Evolutionary conservation across 2,329 filamentous ascomycete genomes (phyloP), one percentile per base, ranked within the genome.

Genomic region (Cercospora berteroae): DNA sequence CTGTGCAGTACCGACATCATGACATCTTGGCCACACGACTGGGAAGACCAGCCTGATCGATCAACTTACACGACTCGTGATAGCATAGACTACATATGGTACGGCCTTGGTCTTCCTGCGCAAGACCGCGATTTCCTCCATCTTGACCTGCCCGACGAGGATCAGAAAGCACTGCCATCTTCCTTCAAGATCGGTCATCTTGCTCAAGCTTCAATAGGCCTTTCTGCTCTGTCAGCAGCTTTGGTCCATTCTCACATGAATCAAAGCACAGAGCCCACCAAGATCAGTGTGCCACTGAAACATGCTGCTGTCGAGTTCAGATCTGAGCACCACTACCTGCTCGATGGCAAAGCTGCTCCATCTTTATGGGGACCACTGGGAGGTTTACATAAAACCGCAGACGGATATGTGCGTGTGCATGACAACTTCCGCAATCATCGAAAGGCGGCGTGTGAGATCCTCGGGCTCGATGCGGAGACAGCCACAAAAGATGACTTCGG

Each of bases 401-500:
- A 87, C 66, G 85, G 85, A 1, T 78, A 84, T 60, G 81, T 88
- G 2, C 81, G 85, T 2, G 81, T 88, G 56, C 86, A 88, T 68
- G 86, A 87, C 63, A 74, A 74, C 0, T 87, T 88, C 64, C 79
- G 81, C 0, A 81, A 87, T 60, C 86, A 88, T 66, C 79, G 80
- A 0, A 29, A 77, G 2, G 83, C 81, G 3, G 80, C 82, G 0
- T 74, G 84, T 3, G 66, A 74, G 2, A 75, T 88, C 0, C 76
- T 88, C 0, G 81, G 80, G 0, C 73, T 85, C 5, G 56, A 73
- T 0, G n/a, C 39, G 25, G 63, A 66, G 0, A 68, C 70, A 27
- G 78, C 81, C 2, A 77, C 72, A 8, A 78, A 80, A 48, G 72
- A 77, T 0, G 79, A 82, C 1, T 80, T 85, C 0, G 79, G 77